Evolutionary conservation across 176 grass and related monocot species (phyloP).

Genomic region (Oryza glumipatula): DNA sequence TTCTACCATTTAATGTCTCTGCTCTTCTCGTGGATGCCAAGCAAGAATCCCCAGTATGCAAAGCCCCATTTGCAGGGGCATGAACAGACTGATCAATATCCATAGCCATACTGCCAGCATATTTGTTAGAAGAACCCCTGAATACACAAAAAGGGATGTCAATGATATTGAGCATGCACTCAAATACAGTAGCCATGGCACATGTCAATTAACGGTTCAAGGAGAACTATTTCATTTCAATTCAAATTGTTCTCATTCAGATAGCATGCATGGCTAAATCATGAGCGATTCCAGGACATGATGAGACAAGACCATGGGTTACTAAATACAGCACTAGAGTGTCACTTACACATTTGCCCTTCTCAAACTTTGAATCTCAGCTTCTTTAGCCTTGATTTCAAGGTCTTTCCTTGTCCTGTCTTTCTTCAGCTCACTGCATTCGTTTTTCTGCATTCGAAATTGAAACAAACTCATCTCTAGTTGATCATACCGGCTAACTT

Average conservation of each 20-base stretch:
- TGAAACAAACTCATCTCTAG: background rate
- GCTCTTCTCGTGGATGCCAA: slow-evolving; percentile 26
- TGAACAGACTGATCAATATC: slow-evolving; percentile 36
- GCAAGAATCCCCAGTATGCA: slow-evolving; percentile 30
- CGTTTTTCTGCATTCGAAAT: slow-evolving; percentile 62
- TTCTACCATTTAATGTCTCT: slow-evolving; percentile 41
- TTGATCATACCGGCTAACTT: background rate
- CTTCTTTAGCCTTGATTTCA: slow-evolving; percentile 77
- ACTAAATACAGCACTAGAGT: slow-evolving; percentile 15
- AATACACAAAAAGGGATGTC: slow-evolving; percentile 3
- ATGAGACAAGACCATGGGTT: slow-evolving; percentile 8
- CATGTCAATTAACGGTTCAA: slow-evolving; percentile 26
- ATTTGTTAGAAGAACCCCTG: slow-evolving; percentile 3
- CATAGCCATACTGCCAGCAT: background rate
- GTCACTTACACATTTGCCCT: slow-evolving; percentile 60
- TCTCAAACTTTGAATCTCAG: slow-evolving; percentile 65
- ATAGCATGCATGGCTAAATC: background rate
- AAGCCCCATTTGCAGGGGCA: slow-evolving; percentile 35
- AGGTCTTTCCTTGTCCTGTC: slow-evolving; percentile 65
- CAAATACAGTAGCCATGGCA: slow-evolving; percentile 23
- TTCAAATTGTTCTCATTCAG: background rate
- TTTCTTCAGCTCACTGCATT: slow-evolving; percentile 61
- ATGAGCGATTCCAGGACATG: background rate
- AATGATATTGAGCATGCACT: slow-evolving; percentile 14
- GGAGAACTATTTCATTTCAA: background rate